phyloP scores from a whole-genome alignment of 495 filamentous ascomycete genomes.

The Penicillium soppii region DNA sequence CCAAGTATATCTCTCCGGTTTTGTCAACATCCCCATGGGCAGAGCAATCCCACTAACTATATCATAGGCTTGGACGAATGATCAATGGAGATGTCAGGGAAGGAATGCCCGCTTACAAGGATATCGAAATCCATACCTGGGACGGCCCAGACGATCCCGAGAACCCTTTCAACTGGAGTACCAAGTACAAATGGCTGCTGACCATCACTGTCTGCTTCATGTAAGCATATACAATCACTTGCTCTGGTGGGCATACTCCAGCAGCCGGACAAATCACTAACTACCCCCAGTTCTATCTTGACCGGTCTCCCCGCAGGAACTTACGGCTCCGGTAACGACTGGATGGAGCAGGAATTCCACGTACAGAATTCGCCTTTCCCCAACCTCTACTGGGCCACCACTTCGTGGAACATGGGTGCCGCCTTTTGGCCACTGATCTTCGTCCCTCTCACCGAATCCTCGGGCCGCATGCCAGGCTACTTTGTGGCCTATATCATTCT shows the following conservation, averaged over 20 bases:
- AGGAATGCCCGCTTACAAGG: conserved; percentile 5
- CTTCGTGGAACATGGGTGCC: conserved; percentile 53
- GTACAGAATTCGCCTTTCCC: conserved; percentile 46
- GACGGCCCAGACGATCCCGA: conserved; percentile 32
- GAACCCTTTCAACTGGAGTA: conserved; percentile 27
- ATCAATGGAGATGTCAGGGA: conserved; percentile 1
- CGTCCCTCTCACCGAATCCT: conserved; percentile 53
- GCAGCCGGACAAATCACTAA: conserved; percentile 1
- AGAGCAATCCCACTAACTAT: background rate
- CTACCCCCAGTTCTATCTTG: conserved; percentile 32
- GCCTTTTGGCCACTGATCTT: conserved; percentile 51
- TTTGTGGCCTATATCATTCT: conserved; percentile 49
- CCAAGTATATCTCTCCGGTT: background rate
- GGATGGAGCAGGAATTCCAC: conserved; percentile 37
- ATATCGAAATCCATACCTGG: conserved; percentile 36
- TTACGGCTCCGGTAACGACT: conserved; percentile 39
- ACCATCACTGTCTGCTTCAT: conserved; percentile 44
- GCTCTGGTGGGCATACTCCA: too few relatives aligned
- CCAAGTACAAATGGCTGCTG: conserved; percentile 37
- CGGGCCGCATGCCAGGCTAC: conserved; percentile 50
- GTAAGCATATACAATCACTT: too few relatives aligned
- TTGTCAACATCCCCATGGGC: background rate
- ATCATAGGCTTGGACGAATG: background rate
- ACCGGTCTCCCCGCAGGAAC: conserved; percentile 44
- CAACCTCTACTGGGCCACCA: conserved; percentile 47